Base-by-base conservation (phyloP, 2,329 filamentous ascomycete species). In the Geosmithia flava region DNA sequence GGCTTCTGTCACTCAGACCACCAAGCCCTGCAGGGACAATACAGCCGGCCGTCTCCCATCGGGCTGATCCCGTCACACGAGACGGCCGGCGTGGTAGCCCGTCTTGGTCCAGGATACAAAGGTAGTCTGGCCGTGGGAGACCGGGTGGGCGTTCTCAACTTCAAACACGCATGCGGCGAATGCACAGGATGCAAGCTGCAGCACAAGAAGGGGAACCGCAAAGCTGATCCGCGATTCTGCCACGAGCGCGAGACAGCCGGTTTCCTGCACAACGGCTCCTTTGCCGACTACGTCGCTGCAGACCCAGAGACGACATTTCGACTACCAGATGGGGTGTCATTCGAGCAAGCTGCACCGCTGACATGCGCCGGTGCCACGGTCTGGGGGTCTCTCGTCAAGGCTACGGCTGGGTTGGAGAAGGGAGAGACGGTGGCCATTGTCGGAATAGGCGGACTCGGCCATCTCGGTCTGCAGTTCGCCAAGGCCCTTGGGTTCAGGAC, bases 1-100 rank as follows among this genome's bases (percentile, higher is more conserved):
- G 60, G 63, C 1, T 66, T 65, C 52, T 66, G 64, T 48, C 63
- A 65, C 45, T 64, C 63, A 2, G 64, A 66, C 43, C 51, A 62
- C 8, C 64, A 66, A 47, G 62, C 63, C 8, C 49, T 62, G 1
- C 57, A 61, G 8, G 63, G 64, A 10, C 56, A 63, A 19, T 64
- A 61, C 49, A 47, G 48, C 2, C 58, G 59, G 2, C 53, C 52
- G 4, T 47, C 61, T 6, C 58, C 58, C 13, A 51, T 65, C 27
- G 48, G 48, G n/a, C 48, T 50, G 16, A 60, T 61, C 20, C 58
- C 60, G 0, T 64, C 62, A 3, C 65, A 68, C 48, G 64, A 68
- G 46, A 60, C 63, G 11, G 61, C 62, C 4, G 64, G 64, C 2
- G 53, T 57, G 0, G 39, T 68, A 6, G 59, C 56, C 0, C 51